Base-by-base conservation (phyloP, 768 basidiomycete genomes). In the Leccinum olivaceopallidum region DNA sequence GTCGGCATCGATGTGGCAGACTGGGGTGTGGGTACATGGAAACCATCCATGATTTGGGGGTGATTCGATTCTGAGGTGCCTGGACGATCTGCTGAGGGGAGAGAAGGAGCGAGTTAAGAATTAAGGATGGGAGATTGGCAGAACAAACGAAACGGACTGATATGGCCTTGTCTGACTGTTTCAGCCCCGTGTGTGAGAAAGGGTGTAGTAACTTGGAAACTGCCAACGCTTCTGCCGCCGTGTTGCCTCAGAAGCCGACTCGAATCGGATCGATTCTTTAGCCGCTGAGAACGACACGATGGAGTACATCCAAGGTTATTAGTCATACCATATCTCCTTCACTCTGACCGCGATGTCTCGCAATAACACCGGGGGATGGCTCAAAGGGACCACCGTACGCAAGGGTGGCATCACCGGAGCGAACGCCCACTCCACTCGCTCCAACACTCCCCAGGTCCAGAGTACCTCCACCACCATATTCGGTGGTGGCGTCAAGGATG, bases 401-500 rank as follows among this genome's bases (percentile, higher is more conserved):
- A 92, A 89, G 73, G 83, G 85, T 6, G 85, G 81, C 13, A 69
- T 75, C 6, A 59, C 78, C 24, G 68, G 81, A 14, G 78, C 80
- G 18, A 80, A 72, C 36, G 39, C 67, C 24, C 71, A 78, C 22
- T 72, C 79, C 42, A 81, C 88, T 4, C 85, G 89, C 18, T 84
- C 85, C 5, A 83, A 79, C 12, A 90, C 89, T 0, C 88, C 85
- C 3, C 83, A 86, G 64, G 77, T 89, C 6, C 87, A 88, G 68
- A 86, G 85, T 63, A 89, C 91, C 1, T 89, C 90, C 2, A 76
- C 83, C 1, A 90, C 88, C 1, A 77, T 90, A 66, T 92, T 88
- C 66, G 88, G 88, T 32, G 92, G 92, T 22, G 92, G 92, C 18
- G 88, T 94, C 65, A 93, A 93, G 72, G 92, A 94, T 81, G 80